These are phyloP conservation scores for Mycena filopes DNA, from an alignment of 768 basidiomycete species.

Conservation along the genomic window DNA sequence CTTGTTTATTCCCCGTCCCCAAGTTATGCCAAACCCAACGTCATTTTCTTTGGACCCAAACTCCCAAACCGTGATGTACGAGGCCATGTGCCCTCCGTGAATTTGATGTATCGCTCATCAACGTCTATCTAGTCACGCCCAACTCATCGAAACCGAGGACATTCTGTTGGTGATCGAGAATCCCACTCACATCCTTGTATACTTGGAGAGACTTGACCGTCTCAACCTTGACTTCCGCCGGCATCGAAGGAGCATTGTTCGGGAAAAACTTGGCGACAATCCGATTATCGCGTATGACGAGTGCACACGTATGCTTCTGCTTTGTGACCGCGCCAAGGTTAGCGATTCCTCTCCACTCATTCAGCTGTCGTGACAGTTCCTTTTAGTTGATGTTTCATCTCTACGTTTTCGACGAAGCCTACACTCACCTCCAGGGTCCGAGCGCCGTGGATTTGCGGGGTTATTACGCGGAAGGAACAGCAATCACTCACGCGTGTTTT, in stretches of 20 bases:
- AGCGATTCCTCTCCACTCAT: background rate
- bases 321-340: conserved; percentile 56
- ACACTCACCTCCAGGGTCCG: conserved; percentile 51
- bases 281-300: conserved; percentile 63
- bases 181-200: conserved; percentile 45
- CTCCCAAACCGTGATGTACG: conserved; percentile 45
- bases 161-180: conserved; percentile 54
- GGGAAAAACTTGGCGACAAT: conserved; percentile 56
- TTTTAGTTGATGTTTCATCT: conserved; percentile 52
- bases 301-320: conserved; percentile 54
- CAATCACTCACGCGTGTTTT: conserved; percentile 53
- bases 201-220: conserved; percentile 44
- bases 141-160: conserved; percentile 51
- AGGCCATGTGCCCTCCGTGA: too few relatives aligned
- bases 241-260: conserved; percentile 46
- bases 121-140: conserved; percentile 39
- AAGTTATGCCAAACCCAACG: conserved; percentile 28
- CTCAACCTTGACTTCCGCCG: conserved; percentile 37
- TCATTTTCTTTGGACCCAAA: conserved; percentile 38
- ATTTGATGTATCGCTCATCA: conserved; percentile 2
- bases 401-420: conserved; percentile 58
- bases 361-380: background rate
- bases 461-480: conserved; percentile 49
- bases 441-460: conserved; percentile 47
- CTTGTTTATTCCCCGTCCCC: conserved; percentile 44